A percentile compares a stretch with the other conserved stretches of the same genome.
phyloP scores from a whole-genome alignment of 1,139 yeast genomes.

The Kurtzmaniella quercitrusa region DNA sequence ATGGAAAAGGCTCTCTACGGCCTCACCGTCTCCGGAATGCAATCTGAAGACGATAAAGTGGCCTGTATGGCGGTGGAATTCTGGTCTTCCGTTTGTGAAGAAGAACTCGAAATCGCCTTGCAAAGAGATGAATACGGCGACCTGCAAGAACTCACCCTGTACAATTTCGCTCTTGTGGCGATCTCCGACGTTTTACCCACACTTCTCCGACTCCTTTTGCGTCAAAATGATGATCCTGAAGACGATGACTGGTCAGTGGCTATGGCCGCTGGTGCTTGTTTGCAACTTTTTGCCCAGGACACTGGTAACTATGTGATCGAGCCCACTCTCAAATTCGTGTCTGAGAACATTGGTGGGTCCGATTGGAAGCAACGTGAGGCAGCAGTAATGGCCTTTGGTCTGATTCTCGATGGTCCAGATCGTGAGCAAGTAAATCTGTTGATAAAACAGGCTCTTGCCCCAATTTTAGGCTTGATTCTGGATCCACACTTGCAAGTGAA shows the following conservation, averaged over 20 bases:
- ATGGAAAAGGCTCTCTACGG: conserved; percentile 97
- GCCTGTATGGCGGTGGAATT: conserved; percentile 98
- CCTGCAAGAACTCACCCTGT: conserved; percentile 39
- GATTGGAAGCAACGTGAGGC: conserved; percentile 92
- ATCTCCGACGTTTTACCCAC: conserved; percentile 85
- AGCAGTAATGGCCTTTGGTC: conserved; percentile 98
- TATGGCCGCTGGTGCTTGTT: conserved; percentile 98
- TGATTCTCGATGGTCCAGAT: conserved; percentile 93
- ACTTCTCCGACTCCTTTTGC: conserved; percentile 68
- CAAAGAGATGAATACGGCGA: conserved; percentile 55
- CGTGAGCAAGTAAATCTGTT: conserved; percentile 60
- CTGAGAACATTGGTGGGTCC: conserved; percentile 54
- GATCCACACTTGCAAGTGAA: conserved; percentile 82
- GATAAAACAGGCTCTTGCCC: conserved; percentile 76
- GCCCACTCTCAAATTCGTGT: conserved; percentile 81
- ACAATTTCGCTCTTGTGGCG: conserved; percentile 81
- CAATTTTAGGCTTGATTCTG: conserved; percentile 66
- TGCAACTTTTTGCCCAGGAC: conserved; percentile 88
- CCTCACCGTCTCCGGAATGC: conserved; percentile 89
- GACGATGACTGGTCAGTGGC: conserved; percentile 98
- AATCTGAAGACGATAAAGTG: conserved; percentile 76
- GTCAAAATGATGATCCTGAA: conserved; percentile 87
- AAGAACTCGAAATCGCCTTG: conserved; percentile 75
- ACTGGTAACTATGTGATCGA: conserved; percentile 83
- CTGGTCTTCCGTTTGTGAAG: conserved; percentile 98